phyloP scores from a whole-genome alignment of 257 asterid genomes.

The Leonotis leonurus region DNA sequence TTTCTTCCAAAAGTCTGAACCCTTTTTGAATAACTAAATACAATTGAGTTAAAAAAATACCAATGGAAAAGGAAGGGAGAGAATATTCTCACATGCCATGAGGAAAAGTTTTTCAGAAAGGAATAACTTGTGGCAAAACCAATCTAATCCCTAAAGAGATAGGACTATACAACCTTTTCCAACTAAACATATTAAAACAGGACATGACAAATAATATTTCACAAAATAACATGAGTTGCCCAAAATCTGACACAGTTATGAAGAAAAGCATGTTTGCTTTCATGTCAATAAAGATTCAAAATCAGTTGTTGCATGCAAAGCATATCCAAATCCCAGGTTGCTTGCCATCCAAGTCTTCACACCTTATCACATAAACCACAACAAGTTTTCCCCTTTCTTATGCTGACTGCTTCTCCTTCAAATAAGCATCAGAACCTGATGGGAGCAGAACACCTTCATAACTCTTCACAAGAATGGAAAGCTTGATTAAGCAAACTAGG shows the following conservation, averaged over 20 bases:
- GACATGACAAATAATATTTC: neutral
- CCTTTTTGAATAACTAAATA: too few species aligned
- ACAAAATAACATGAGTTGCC: neutral
- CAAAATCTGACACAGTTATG: conserved; percentile 8
- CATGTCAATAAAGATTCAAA: conserved; percentile 38
- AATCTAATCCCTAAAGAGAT: neutral
- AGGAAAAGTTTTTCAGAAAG: neutral
- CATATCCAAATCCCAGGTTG: conserved; percentile 35
- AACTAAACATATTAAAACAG: neutral
- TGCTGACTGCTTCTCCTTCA: conserved; percentile 35
- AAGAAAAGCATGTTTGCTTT: conserved; percentile 50
- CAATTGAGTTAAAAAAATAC: neutral
- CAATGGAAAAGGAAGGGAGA: neutral
- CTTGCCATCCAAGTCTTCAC: conserved; percentile 14
- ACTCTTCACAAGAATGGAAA: conserved; percentile 34
- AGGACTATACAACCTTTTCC: neutral
- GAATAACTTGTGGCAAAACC: conserved; percentile 10
- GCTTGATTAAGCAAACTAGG: conserved; percentile 60
- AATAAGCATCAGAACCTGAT: conserved; percentile 30
- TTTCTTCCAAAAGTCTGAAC: neutral
- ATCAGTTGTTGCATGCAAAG: conserved; percentile 46
- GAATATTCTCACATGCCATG: neutral
- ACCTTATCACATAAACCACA: conserved; percentile 23
- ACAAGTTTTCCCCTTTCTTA: conserved; percentile 17
- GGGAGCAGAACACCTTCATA: conserved; percentile 12